Evolutionary conservation across 257 asterid species (phyloP), one percentile per base, ranked within the genome.

Genomic region (Striga asiatica): DNA sequence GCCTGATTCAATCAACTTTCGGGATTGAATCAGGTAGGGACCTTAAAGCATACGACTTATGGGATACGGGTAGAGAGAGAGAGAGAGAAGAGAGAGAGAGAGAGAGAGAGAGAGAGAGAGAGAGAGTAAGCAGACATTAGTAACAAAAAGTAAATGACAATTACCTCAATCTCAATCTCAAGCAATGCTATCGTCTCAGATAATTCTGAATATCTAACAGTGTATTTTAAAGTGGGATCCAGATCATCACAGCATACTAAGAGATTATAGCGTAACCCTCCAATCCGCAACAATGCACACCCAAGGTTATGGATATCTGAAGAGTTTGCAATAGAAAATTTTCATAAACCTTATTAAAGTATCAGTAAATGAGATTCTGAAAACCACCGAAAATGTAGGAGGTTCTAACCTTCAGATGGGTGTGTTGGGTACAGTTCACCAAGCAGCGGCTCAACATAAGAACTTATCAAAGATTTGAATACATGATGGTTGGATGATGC

Each of bases 201-300:
- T 59, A 92, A 53, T 51, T 64, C 85, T 8, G 89, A 72, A 74
- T 76, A 68, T 80, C 78, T 87, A 43, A 92, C 21, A 2, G 85
- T 62, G 72, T 82, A 76, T 67, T 88, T 92, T 21, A 74, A 73
- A 61, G 92, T 67, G 41, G 95, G 98, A 68, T 92, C 98, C 66
- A 84, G 69, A 68, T 78, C 81, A 73, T 71, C 76, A 65, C 76
- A 73, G 62, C 76, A 50, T 65, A 80, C 76, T 76, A 92, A 69
- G 52, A 92, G 97, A 67, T 71, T 74, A 75, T 78, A 92, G 5
- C 95, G 95, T 29, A 92, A 39, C 13, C 76, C 76, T 23, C 95
- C 98, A 60, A 88, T 74, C 56, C 69, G 78, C 47, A 88, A 54
- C 64, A 88, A 72, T 8, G 81, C 73, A 57, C 74, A 62, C 51